Base-by-base conservation (phyloP, 2,329 filamentous ascomycete species). In the Graphiopsis chlorocephala region DNA sequence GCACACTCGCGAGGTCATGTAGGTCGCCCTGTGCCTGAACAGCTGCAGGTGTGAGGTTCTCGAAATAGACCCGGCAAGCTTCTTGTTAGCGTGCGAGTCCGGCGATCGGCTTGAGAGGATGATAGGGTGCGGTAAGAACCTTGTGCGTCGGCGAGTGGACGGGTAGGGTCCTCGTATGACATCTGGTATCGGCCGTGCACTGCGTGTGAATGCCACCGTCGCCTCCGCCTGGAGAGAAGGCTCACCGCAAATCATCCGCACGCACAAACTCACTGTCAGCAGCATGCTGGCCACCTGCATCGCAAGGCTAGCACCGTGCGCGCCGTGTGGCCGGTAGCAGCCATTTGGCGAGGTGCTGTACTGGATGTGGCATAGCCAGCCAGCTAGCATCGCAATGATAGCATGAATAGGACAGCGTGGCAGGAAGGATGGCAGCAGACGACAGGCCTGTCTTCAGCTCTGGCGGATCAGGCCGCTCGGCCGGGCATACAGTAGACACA, bases 111-210 rank as follows among this genome's bases (percentile, higher is more conserved):
- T 35, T 62, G 48, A n/a, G 48, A 50, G 48, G 38, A 45, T 50
- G 60, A 62, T 62, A 62, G 60, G 58, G 60, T 62, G 60, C 60
- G 60, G 60, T 62, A 62, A 62, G 48, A 45, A 62, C 47, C 60
- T 62, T 52, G 60, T 42, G 47, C 33, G 47, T 33, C 60, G 48
- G 48, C 48, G 23, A 62, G 25, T 62, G 60, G 48, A 62, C 47
- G 60, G 60, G 60, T 55, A 62, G 60, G 60, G 60, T 62, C 48
- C 60, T 62, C 60, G 60, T 62, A 62, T 62, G 48, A 62, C 60
- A 62, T 53, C 60, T 62, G 48, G 31, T 52, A 42, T 45, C 33
- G 60, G 23, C 60, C 60, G 60, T 62, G 60, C 60, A 29, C 48
- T 62, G 60, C 47, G n/a, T 55, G 33, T 62, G 59, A 55, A 62